Percentiles rank a stretch among this genome's conserved stretches.
phyloP scores from a whole-genome alignment of 2,329 filamentous ascomycete species.

The Monosporascus cannonballus region DNA sequence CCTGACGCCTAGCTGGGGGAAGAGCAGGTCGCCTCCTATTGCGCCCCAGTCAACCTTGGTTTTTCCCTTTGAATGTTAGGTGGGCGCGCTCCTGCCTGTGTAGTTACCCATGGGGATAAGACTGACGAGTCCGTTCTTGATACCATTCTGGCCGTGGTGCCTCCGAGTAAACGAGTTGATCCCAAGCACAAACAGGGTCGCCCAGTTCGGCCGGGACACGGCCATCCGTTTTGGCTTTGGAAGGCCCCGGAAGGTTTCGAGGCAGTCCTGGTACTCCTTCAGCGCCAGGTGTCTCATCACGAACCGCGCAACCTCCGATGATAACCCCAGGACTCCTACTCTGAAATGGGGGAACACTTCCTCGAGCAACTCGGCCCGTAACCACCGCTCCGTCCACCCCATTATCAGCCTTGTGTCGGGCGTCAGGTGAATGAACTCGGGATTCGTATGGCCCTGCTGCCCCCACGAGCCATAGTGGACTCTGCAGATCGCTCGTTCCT shows the following conservation, averaged over 20 bases:
- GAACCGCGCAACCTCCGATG: background rate
- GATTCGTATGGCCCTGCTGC: background rate
- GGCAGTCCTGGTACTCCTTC: background rate
- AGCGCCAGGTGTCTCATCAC: background rate
- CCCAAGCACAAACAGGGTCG: slow-evolving; percentile 2
- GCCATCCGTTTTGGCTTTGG: background rate
- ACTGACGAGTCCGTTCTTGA: slow-evolving; percentile 4
- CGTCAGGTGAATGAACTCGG: background rate
- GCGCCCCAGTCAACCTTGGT: background rate
- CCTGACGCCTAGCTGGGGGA: slow-evolving; percentile 1
- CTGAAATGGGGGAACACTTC: background rate
- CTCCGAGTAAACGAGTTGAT: slow-evolving; percentile 3
- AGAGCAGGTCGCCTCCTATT: slow-evolving; percentile 3
- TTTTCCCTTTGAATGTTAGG: background rate
- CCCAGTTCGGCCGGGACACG: background rate
- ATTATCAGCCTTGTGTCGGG: background rate
- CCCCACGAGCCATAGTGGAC: slow-evolving; percentile 1
- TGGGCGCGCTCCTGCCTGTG: background rate
- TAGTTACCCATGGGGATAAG: slow-evolving; percentile 3
- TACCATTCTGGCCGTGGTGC: background rate
- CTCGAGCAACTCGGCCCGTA: background rate
- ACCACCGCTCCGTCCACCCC: background rate
- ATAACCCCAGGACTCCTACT: background rate
- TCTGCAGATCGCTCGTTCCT: background rate
- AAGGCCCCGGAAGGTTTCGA: background rate